These are phyloP conservation scores for Leucosporidium scottii DNA, from an alignment of 768 basidiomycete species.

Conservation along the genomic window DNA sequence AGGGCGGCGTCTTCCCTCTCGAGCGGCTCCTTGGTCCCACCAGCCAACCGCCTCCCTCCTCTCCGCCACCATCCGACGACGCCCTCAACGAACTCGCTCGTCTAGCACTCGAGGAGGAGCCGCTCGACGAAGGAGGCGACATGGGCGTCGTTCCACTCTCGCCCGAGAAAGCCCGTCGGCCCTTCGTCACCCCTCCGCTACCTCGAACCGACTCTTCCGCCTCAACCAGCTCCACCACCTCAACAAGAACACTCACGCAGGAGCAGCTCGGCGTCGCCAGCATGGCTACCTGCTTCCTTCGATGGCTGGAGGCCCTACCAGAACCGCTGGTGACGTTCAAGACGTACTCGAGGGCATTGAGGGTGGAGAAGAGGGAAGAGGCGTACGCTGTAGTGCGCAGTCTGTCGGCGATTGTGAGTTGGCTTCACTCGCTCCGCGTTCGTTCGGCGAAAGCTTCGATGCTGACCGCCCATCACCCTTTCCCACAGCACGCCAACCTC, in stretches of 20 bases:
- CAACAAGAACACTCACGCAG: background rate
- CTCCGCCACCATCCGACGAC: background rate
- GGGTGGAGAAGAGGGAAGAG: slow-evolving; percentile 17
- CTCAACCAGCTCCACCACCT: background rate
- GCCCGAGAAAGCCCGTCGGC: background rate
- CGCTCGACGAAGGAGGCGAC: slow-evolving; percentile 13
- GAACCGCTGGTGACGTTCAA: slow-evolving; percentile 19
- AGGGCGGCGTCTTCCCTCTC: slow-evolving; percentile 9
- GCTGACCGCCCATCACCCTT: too few relatives aligned
- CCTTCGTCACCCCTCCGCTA: background rate
- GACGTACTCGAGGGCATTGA: slow-evolving; percentile 2
- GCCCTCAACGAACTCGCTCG: background rate
- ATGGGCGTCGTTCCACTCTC: slow-evolving; percentile 21
- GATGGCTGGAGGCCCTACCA: slow-evolving; percentile 7
- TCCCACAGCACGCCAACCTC: slow-evolving; percentile 36
- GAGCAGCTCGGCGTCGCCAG: slow-evolving; percentile 9
- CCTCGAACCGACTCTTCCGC: too few relatives aligned
- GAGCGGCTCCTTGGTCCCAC: background rate
- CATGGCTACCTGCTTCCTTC: slow-evolving; percentile 1
- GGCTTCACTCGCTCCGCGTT: background rate
- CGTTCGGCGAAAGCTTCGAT: background rate
- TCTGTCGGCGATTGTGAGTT: slow-evolving; percentile 14
- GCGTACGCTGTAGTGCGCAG: slow-evolving; percentile 13
- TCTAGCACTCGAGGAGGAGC: slow-evolving; percentile 3
- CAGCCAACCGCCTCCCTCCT: background rate